phyloP scores from a whole-genome alignment of 2,329 filamentous ascomycete species.

The Tolypocladium capitatum region DNA sequence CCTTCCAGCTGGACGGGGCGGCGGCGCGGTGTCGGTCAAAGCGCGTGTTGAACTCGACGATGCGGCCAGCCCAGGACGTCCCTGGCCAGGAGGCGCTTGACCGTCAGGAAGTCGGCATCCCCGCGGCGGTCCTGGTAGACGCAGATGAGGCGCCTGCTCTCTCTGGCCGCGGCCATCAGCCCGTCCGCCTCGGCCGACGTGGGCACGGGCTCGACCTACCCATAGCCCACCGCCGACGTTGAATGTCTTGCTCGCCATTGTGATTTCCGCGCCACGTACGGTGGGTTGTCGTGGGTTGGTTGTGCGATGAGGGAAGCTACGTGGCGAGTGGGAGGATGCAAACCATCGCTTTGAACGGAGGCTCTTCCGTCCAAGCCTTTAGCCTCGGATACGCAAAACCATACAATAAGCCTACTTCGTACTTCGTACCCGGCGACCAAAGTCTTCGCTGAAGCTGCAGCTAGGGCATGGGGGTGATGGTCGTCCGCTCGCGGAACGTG shows the following conservation, averaged over 20 bases:
- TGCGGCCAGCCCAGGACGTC: constrained; percentile 55
- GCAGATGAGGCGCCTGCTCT: constrained; percentile 39
- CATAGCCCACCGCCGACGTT: constrained; percentile 39
- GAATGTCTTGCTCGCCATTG: constrained; percentile 25
- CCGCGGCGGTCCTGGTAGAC: constrained; percentile 70
- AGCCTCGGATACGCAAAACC: neutral
- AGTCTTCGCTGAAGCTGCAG: no score
- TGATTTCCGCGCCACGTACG: neutral
- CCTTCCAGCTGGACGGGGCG: constrained; percentile 54
- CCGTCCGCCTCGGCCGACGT: constrained; percentile 53
- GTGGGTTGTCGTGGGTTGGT: neutral
- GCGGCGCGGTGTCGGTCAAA: constrained; percentile 61
- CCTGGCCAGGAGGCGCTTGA: constrained; percentile 46
- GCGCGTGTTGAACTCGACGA: constrained; percentile 67
- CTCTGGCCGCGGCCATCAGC: constrained; percentile 42
- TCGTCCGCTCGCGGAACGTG: no score
- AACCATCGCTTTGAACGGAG: neutral
- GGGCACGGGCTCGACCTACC: constrained; percentile 40
- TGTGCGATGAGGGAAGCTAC: neutral
- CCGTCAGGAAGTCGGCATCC: constrained; percentile 64
- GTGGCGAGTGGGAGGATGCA: neutral
- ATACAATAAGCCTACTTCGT: no score
- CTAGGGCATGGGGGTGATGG: no score
- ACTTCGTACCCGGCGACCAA: no score
- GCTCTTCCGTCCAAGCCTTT: neutral